Evolutionary conservation across 2,329 filamentous ascomycete species (phyloP).

Genomic region (Daldinia eschscholtzii): DNA sequence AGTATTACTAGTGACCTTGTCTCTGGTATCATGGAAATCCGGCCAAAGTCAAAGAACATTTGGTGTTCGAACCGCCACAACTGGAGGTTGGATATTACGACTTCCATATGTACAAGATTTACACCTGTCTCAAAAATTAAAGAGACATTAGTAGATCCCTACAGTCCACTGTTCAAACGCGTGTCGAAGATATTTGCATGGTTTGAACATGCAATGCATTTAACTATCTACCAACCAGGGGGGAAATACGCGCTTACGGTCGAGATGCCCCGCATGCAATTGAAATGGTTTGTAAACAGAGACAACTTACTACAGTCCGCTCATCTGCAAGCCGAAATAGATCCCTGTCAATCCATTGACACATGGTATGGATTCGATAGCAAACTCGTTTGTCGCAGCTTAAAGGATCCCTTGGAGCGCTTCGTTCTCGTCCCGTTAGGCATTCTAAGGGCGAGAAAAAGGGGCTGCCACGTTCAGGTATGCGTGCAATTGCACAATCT

Average conservation of each 20-base stretch:
- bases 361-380: conserved; percentile 68
- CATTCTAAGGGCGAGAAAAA: conserved; percentile 44
- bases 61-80: conserved; percentile 48
- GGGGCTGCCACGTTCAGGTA: conserved; percentile 60
- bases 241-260: conserved; percentile 53
- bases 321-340: conserved; percentile 65
- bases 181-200: conserved; percentile 61
- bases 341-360: conserved; percentile 61
- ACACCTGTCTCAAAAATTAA: not conserved
- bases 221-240: conserved; percentile 63
- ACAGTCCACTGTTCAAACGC: conserved; percentile 55
- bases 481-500: conserved; percentile 51
- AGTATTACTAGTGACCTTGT: conserved; percentile 31
- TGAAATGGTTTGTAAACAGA: conserved; percentile 65
- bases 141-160: conserved; percentile 62
- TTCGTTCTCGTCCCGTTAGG: conserved; percentile 69
- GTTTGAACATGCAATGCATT: conserved; percentile 60
- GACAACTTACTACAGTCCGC: conserved; percentile 59
- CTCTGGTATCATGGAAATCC: conserved; percentile 63
- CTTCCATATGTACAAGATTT: conserved; percentile 39
- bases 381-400: conserved; percentile 68
- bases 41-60: conserved; percentile 54
- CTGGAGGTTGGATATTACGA: conserved; percentile 54
- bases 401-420: conserved; percentile 55
- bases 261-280: conserved; percentile 64